Evolutionary conservation across 768 basidiomycete species (phyloP).

Genomic region (Suillus spraguei): DNA sequence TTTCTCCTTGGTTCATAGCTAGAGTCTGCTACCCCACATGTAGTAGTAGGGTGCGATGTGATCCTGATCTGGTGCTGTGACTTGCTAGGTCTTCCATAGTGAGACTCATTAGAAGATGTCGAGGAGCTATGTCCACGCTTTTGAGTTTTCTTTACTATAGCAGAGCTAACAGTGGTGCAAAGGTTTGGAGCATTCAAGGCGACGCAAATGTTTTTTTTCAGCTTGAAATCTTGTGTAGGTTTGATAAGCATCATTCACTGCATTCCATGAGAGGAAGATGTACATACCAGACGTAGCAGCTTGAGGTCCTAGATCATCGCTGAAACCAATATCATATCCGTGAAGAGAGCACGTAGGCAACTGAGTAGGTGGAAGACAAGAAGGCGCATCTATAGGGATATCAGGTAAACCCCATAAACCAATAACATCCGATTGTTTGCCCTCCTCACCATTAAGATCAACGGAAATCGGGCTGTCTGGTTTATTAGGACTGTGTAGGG

Average conservation of each 20-base stretch:
- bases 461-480: neutral
- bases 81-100: neutral
- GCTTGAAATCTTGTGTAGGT: neutral
- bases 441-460: neutral
- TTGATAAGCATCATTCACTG: neutral
- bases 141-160: neutral
- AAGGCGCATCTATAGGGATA: neutral
- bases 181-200: neutral
- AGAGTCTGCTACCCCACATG: neutral
- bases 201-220: neutral
- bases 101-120: neutral
- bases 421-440: too few relatives aligned
- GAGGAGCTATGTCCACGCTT: neutral
- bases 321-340: neutral
- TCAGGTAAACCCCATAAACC: too few relatives aligned
- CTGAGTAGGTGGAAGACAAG: neutral
- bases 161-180: neutral
- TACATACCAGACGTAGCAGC: neutral
- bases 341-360: neutral
- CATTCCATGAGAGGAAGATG: neutral
- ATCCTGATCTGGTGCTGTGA: neutral
- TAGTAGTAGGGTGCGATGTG: neutral
- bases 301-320: neutral
- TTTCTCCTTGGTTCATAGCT: neutral
- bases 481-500: neutral